These are phyloP conservation scores for Citeromyces nyonsensis DNA, from an alignment of 805 yeast species.

Conservation along the genomic window DNA sequence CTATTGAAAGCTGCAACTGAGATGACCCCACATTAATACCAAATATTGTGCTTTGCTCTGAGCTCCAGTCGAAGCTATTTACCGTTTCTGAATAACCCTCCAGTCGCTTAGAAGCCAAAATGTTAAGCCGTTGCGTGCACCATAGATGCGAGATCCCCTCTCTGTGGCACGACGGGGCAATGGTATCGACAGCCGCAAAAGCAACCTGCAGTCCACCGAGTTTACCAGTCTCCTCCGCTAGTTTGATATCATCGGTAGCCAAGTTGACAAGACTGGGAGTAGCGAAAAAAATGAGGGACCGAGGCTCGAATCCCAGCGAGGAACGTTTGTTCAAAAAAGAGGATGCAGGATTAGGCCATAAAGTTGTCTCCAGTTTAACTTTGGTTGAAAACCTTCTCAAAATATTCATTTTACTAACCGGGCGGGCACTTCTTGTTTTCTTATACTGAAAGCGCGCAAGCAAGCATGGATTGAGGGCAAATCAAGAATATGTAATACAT, in stretches of 20 bases:
- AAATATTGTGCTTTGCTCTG: neutral
- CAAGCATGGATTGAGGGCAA: constrained; percentile 1
- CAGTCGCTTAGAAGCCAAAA: constrained; percentile 5
- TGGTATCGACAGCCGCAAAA: constrained; percentile 13
- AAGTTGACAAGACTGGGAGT: no score
- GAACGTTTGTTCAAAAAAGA: neutral
- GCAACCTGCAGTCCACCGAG: constrained; percentile 5
- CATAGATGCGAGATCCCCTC: constrained; percentile 13
- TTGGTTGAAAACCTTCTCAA: neutral
- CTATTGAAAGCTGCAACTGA: neutral
- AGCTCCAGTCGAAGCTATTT: neutral
- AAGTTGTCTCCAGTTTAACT: neutral
- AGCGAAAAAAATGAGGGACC: no score
- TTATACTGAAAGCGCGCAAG: neutral
- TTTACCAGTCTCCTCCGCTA: no score
- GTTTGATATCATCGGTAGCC: no score
- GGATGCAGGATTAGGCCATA: neutral
- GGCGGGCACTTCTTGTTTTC: neutral
- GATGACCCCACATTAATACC: neutral
- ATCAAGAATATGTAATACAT: constrained; percentile 2
- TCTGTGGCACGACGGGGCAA: constrained; percentile 6
- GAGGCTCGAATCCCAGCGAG: no score
- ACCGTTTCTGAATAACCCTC: constrained; percentile 1
- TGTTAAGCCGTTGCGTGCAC: constrained; percentile 5
- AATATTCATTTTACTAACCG: neutral